phyloP scores from a whole-genome alignment of 2,329 filamentous ascomycete genomes.

The Colletotrichum lentis region DNA sequence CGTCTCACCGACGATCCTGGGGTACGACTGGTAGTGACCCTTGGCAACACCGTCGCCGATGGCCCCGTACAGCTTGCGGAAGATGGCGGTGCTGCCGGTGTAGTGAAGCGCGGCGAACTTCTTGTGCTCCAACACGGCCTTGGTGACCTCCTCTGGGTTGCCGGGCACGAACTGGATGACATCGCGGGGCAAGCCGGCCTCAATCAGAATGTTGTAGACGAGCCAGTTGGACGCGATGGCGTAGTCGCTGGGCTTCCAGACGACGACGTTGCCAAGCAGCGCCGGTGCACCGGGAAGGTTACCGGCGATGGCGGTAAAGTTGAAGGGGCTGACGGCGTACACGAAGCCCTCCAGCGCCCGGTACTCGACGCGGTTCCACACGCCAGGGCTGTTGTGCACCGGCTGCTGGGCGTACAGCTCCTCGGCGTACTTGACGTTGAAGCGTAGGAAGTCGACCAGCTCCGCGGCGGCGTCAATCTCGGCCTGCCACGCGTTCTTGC shows the following conservation, averaged over 20 bases:
- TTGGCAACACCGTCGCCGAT: conserved; percentile 84
- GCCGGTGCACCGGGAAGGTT: conserved; percentile 86
- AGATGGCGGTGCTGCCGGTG: conserved; percentile 91
- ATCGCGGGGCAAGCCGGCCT: conserved; percentile 86
- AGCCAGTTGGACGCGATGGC: conserved; percentile 93
- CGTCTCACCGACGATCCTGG: conserved; percentile 88
- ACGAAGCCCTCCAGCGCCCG: conserved; percentile 93
- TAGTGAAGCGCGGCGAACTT: conserved; percentile 93
- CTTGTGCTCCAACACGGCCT: conserved; percentile 76
- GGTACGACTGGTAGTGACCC: conserved; percentile 84
- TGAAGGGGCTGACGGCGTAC: conserved; percentile 93
- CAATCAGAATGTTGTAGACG: conserved; percentile 86
- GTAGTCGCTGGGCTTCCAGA: conserved; percentile 95
- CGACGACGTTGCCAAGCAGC: conserved; percentile 89
- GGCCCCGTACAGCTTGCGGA: conserved; percentile 86
- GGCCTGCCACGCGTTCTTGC: conserved; percentile 99
- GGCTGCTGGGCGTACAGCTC: conserved; percentile 91
- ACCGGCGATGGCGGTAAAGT: conserved; percentile 94
- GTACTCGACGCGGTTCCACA: conserved; percentile 94
- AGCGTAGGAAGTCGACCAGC: conserved; percentile 89
- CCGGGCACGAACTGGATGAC: conserved; percentile 96
- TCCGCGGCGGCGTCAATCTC: conserved; percentile 97
- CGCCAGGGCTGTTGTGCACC: conserved; percentile 78
- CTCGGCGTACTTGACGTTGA: conserved; percentile 93
- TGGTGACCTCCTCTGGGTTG: conserved; percentile 84